These are phyloP conservation scores for Boehmeria nivea DNA, from an alignment of 306 rosid genomes.

Conservation along the genomic window DNA sequence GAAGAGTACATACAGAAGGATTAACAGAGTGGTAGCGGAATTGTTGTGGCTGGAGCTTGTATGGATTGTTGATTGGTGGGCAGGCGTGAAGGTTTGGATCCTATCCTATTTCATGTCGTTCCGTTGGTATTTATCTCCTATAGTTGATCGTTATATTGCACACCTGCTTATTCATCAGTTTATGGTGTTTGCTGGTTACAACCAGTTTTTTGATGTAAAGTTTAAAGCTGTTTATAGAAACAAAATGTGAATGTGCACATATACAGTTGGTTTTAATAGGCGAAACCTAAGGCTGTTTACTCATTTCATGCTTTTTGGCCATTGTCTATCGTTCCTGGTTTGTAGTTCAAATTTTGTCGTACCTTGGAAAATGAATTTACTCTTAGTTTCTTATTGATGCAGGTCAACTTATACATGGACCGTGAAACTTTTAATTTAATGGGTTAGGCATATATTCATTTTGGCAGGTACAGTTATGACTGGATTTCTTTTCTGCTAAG, in stretches of 20 bases:
- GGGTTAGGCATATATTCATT: constrained; percentile 53
- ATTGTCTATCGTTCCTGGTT: constrained; percentile 13
- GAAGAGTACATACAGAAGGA: constrained; percentile 57
- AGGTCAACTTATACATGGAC: constrained; percentile 73
- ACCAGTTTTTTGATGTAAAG: too few species aligned
- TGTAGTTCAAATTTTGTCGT: constrained; percentile 8
- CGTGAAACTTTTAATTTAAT: constrained; percentile 54
- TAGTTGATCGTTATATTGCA: background rate
- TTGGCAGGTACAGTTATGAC: constrained; percentile 8
- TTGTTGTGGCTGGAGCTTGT: constrained; percentile 81
- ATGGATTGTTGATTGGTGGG: constrained; percentile 91
- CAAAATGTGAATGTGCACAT: too few species aligned
- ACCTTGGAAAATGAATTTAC: constrained; percentile 16
- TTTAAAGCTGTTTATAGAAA: too few species aligned
- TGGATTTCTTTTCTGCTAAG: constrained; percentile 11
- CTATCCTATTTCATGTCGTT: constrained; percentile 2
- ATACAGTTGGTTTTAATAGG: too few species aligned
- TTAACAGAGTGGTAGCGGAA: constrained; percentile 68
- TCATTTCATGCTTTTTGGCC: background rate
- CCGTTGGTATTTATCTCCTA: constrained; percentile 3
- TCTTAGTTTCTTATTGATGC: constrained; percentile 33
- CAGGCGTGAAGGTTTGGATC: constrained; percentile 68
- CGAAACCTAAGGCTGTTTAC: too few species aligned
- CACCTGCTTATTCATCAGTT: too few species aligned
- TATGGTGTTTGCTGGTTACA: too few species aligned